Percentiles rank a stretch among this genome's conserved stretches.
These are phyloP conservation scores for Kwoniella sp. DNA, from an alignment of 768 basidiomycete genomes.

Conservation along the genomic window DNA sequence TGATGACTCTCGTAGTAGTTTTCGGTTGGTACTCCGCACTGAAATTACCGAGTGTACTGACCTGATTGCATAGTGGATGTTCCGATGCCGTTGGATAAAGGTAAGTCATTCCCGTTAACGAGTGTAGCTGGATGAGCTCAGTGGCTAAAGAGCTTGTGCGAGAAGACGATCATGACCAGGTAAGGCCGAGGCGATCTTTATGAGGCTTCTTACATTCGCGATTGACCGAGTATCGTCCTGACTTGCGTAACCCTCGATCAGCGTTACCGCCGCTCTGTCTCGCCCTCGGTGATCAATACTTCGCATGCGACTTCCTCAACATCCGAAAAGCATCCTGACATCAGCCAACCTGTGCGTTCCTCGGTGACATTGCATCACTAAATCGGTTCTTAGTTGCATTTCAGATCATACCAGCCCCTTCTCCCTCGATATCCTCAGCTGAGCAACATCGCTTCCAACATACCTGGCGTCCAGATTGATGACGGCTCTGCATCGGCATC, in stretches of 20 bases:
- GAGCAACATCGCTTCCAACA: neutral
- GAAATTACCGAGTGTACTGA: constrained; percentile 2
- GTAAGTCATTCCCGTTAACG: neutral
- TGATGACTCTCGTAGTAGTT: neutral
- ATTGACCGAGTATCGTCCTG: no score
- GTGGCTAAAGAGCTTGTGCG: neutral
- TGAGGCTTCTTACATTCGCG: no score
- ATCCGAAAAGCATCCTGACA: neutral
- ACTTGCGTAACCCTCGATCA: neutral
- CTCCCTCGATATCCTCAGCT: constrained; percentile 42
- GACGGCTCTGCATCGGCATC: neutral
- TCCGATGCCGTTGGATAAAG: neutral
- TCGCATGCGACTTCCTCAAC: no score
- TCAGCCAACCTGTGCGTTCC: constrained; percentile 16
- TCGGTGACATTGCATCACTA: constrained; percentile 6
- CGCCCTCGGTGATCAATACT: constrained; percentile 13
- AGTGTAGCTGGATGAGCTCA: neutral
- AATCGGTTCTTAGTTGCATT: constrained; percentile 16
- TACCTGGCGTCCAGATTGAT: constrained; percentile 4
- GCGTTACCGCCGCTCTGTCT: constrained; percentile 2
- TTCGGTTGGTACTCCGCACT: neutral
- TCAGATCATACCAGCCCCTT: constrained; percentile 32
- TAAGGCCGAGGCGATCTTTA: no score
- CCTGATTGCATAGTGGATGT: constrained; percentile 1
- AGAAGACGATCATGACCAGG: constrained; percentile 1